These are phyloP conservation scores for Entonaema liquescens DNA, from an alignment of 495 filamentous ascomycete genomes.

Conservation along the genomic window DNA sequence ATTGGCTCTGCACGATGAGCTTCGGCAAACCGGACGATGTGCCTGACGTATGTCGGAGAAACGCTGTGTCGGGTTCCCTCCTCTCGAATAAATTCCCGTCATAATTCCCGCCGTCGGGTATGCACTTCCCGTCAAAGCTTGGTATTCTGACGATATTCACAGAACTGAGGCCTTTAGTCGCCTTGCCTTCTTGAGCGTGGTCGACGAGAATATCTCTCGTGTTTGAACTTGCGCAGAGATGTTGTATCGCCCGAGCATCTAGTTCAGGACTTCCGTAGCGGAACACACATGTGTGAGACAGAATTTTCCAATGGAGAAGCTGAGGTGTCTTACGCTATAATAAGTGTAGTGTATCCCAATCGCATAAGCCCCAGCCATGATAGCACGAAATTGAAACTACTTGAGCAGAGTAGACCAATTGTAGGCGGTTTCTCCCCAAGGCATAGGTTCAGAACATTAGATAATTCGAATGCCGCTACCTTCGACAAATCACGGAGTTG, in stretches of 20 bases:
- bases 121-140: background rate
- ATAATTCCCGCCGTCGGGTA: background rate
- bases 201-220: constrained; percentile 21
- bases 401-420: constrained; percentile 60
- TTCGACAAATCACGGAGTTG: constrained; percentile 24
- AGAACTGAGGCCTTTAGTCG: background rate
- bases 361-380: constrained; percentile 62
- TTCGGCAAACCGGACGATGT: constrained; percentile 65
- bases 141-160: constrained; percentile 25
- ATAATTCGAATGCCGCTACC: constrained; percentile 16
- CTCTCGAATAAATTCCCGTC: background rate
- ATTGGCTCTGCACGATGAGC: constrained; percentile 61
- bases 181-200: constrained; percentile 7
- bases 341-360: constrained; percentile 57
- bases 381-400: constrained; percentile 59
- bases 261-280: constrained; percentile 56
- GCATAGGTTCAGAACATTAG: background rate
- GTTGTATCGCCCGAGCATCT: constrained; percentile 50
- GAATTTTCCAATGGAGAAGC: background rate
- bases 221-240: constrained; percentile 53
- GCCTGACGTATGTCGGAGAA: constrained; percentile 61
- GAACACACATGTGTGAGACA: background rate
- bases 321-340: constrained; percentile 56
- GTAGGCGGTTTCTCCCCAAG: constrained; percentile 16
- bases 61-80: constrained; percentile 42